Conservation (phyloP, 306 rosid species). For the Casuarina cunninghamiana region DNA sequence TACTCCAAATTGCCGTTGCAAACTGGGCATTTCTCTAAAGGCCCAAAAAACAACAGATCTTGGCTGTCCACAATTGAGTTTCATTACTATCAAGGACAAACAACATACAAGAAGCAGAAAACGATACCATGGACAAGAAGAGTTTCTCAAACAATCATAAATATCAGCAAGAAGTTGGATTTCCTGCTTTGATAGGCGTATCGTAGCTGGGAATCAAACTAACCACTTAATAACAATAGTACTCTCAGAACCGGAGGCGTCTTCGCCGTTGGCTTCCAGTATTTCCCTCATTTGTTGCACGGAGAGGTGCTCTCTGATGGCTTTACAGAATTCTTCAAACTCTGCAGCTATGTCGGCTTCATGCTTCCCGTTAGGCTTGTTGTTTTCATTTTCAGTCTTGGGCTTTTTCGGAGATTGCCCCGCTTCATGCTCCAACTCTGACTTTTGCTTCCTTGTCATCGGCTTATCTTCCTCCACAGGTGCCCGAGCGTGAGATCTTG, state of each 20-base stretch:
- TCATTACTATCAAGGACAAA: constrained; percentile 5
- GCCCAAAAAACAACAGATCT: constrained; percentile 73
- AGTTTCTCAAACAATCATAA: neutral
- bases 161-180: neutral
- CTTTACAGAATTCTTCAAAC: constrained; percentile 56
- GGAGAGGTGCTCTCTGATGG: constrained; percentile 51
- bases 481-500: constrained; percentile 59
- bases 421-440: constrained; percentile 60
- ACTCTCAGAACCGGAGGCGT: constrained; percentile 54
- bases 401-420: constrained; percentile 65
- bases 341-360: constrained; percentile 32
- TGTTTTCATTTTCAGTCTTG: constrained; percentile 53
- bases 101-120: neutral
- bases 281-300: constrained; percentile 57
- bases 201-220: too few species aligned
- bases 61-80: constrained; percentile 45
- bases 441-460: constrained; percentile 85
- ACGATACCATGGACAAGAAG: too few species aligned
- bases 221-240: constrained; percentile 58
- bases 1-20: constrained; percentile 74
- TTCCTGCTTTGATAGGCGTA: neutral
- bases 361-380: constrained; percentile 44
- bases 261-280: constrained; percentile 60
- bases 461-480: constrained; percentile 63
- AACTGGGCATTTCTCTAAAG: constrained; percentile 60